A percentile compares a stretch with the other conserved stretches of the same genome.
Conservation (phyloP, 164 flowering plant genomes). For the Akebia trifoliata region DNA sequence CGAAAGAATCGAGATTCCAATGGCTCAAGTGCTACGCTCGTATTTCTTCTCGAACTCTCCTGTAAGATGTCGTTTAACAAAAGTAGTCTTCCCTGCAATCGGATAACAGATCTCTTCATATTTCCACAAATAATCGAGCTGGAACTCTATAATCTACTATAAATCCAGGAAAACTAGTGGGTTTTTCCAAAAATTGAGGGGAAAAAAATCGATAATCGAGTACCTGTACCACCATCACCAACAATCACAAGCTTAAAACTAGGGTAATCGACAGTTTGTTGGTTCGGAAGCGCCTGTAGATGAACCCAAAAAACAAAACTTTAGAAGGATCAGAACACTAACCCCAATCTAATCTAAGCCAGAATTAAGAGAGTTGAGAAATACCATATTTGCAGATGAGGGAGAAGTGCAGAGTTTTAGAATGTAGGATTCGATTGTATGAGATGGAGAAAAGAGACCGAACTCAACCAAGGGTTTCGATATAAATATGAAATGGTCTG, state of each 20-base stretch:
- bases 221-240: constrained; percentile 78
- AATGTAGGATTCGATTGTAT: not conserved
- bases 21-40: constrained; percentile 71
- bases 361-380: not conserved
- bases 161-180: too few species aligned
- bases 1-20: not conserved
- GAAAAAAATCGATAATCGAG: not conserved
- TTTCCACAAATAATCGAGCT: too few species aligned
- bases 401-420: not conserved
- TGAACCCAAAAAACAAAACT: not conserved
- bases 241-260: constrained; percentile 80
- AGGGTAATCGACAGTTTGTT: constrained; percentile 68
- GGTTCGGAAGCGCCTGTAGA: constrained; percentile 59
- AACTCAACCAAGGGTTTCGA: too few species aligned
- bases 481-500: not conserved
- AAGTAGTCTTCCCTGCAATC: constrained; percentile 63
- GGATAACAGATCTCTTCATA: too few species aligned
- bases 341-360: not conserved
- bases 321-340: not conserved
- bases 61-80: constrained; percentile 78
- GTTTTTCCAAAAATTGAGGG: not conserved
- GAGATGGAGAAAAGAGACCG: not conserved
- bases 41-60: constrained; percentile 91
- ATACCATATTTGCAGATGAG: not conserved
- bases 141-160: too few species aligned